These are phyloP conservation scores for Fusarium nelsonii DNA, from an alignment of 2,329 filamentous ascomycete species.

Conservation along the genomic window DNA sequence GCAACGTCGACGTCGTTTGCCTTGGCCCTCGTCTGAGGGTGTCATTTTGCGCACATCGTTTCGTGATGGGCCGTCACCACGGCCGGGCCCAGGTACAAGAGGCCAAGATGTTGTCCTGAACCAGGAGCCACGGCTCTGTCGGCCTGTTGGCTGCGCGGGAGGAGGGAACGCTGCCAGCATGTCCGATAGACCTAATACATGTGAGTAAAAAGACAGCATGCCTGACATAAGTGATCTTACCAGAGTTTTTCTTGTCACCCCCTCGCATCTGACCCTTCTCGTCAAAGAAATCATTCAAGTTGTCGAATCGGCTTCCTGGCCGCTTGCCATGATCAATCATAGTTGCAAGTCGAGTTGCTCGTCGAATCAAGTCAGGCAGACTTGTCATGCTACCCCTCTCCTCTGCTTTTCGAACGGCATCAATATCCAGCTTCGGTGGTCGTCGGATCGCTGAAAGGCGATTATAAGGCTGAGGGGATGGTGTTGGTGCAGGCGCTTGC, in stretches of 20 bases:
- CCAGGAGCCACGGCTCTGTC: constrained; percentile 62
- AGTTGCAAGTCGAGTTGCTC: constrained; percentile 86
- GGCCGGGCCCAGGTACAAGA: constrained; percentile 51
- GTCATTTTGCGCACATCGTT: constrained; percentile 36
- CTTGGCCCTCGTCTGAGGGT: constrained; percentile 43
- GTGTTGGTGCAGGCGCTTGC: constrained; percentile 41
- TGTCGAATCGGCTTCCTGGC: constrained; percentile 70
- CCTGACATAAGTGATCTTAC: constrained; percentile 49
- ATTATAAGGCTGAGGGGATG: constrained; percentile 53
- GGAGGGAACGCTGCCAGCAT: constrained; percentile 76
- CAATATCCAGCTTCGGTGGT: constrained; percentile 83
- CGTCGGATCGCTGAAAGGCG: constrained; percentile 68
- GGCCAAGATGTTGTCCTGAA: constrained; percentile 64
- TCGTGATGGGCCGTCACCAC: constrained; percentile 40
- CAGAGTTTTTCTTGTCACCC: constrained; percentile 56
- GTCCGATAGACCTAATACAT: constrained; percentile 68
- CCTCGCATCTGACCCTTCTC: constrained; percentile 57
- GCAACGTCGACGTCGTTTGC: constrained; percentile 69
- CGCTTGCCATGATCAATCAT: constrained; percentile 86
- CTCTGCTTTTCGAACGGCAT: constrained; percentile 84
- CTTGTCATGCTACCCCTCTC: constrained; percentile 91
- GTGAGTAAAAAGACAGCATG: constrained; percentile 57
- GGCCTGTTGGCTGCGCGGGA: constrained; percentile 63
- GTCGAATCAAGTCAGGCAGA: constrained; percentile 87
- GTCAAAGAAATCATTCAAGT: constrained; percentile 64